A percentile compares a stretch with the other conserved stretches of the same genome.
Evolutionary conservation across 768 basidiomycete genomes (phyloP).

Genomic region (Lactifluus volemus): DNA sequence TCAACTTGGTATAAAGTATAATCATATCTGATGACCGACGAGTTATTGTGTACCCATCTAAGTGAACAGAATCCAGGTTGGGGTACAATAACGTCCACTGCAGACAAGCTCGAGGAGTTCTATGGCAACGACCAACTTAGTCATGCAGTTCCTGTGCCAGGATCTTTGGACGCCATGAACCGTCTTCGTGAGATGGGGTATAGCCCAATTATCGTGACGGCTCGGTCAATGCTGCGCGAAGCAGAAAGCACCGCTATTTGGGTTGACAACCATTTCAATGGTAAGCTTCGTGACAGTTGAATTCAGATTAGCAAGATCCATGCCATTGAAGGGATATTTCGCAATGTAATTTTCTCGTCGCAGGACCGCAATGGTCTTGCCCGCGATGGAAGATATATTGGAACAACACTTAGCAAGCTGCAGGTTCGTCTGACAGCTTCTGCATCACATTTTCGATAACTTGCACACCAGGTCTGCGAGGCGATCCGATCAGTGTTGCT

Average conservation of each 20-base stretch:
- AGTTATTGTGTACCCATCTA: neutral
- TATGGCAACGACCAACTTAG: conserved; percentile 15
- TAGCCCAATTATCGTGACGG: conserved; percentile 9
- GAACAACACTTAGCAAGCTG: conserved; percentile 10
- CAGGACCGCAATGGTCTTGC: neutral
- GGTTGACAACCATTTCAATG: conserved; percentile 14
- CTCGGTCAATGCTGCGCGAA: conserved; percentile 3
- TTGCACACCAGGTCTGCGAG: conserved; percentile 2
- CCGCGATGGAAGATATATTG: conserved; percentile 1
- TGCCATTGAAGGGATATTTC: neutral
- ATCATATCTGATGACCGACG: neutral
- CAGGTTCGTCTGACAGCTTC: neutral
- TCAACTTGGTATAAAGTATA: conserved; percentile 17
- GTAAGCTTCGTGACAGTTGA: neutral
- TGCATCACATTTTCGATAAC: neutral
- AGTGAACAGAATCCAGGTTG: conserved; percentile 16
- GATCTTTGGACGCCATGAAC: conserved; percentile 9
- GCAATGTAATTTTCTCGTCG: conserved; percentile 10
- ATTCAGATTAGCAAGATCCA: neutral
- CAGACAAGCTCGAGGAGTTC: conserved; percentile 12
- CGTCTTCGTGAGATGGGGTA: conserved; percentile 6
- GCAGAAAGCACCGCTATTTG: conserved; percentile 12
- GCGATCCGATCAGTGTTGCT: conserved; percentile 2
- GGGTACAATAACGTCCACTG: conserved; percentile 13
- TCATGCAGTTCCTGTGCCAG: conserved; percentile 8